These are phyloP conservation scores for Claviceps sp. DNA, from an alignment of 2,329 filamentous ascomycete genomes.

Conservation along the genomic window DNA sequence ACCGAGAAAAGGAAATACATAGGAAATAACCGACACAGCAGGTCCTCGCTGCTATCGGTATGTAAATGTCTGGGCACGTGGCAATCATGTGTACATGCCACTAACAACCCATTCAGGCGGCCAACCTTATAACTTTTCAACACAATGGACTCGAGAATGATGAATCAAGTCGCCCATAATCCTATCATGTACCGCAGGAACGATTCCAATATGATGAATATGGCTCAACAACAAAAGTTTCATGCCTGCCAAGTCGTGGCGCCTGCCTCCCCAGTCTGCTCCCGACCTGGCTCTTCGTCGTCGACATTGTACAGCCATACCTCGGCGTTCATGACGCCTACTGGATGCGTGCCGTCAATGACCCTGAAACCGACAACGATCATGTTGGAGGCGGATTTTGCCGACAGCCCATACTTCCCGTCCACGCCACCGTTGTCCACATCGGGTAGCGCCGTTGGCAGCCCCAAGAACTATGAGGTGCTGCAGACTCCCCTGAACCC, in stretches of 20 bases:
- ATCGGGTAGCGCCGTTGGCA: conserved; percentile 73
- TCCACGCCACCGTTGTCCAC: conserved; percentile 79
- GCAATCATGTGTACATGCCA: background rate
- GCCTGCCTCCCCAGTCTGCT: conserved; percentile 50
- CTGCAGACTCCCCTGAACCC: conserved; percentile 74
- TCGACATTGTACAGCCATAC: conserved; percentile 42
- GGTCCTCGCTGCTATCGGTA: conserved; percentile 1
- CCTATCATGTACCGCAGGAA: conserved; percentile 81
- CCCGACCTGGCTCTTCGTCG: conserved; percentile 49
- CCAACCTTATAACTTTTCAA: background rate
- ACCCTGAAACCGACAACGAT: conserved; percentile 44
- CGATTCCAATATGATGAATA: conserved; percentile 48
- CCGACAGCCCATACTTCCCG: conserved; percentile 60
- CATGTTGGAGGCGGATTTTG: conserved; percentile 64
- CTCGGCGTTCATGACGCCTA: conserved; percentile 55
- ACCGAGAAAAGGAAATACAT: background rate
- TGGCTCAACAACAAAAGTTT: conserved; percentile 6
- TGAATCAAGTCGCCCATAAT: conserved; percentile 52
- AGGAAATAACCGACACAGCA: background rate
- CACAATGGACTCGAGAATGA: conserved; percentile 53
- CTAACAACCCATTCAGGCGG: background rate
- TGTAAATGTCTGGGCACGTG: background rate
- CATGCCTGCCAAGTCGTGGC: conserved; percentile 37
- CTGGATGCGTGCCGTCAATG: conserved; percentile 60
- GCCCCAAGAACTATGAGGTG: conserved; percentile 65